A percentile compares a stretch with the other conserved stretches of the same genome.
phyloP scores from a whole-genome alignment of 768 basidiomycete genomes.

The Suillus discolor region DNA sequence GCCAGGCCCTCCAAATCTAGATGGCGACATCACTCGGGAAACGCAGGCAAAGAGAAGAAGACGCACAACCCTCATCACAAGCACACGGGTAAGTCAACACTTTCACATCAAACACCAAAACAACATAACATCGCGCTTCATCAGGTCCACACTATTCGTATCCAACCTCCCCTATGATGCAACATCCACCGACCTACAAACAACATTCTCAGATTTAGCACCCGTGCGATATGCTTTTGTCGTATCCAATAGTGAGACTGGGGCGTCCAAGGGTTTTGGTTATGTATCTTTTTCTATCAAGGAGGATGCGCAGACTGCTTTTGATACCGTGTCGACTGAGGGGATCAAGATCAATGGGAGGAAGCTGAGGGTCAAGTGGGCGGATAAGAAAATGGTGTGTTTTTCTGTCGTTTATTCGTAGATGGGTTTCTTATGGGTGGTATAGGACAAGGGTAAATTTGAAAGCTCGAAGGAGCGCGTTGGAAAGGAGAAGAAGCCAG shows the following conservation, averaged over 20 bases:
- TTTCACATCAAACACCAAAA: background rate
- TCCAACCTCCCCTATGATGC: constrained; percentile 90
- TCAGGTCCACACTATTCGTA: constrained; percentile 86
- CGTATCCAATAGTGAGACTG: constrained; percentile 75
- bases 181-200: constrained; percentile 88
- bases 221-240: constrained; percentile 95
- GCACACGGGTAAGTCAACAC: constrained; percentile 25
- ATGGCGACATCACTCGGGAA: constrained; percentile 27
- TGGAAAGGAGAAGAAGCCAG: constrained; percentile 54
- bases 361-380: constrained; percentile 77
- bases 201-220: constrained; percentile 93
- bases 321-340: constrained; percentile 63
- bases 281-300: constrained; percentile 91
- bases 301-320: constrained; percentile 83
- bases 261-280: constrained; percentile 91
- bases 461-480: constrained; percentile 30
- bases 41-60: constrained; percentile 29
- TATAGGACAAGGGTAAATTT: background rate
- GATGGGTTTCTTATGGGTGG: background rate
- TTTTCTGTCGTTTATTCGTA: background rate
- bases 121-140: constrained; percentile 1
- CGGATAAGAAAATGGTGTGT: constrained; percentile 67
- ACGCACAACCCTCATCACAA: constrained; percentile 11
- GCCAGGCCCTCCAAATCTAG: background rate
- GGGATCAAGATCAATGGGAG: constrained; percentile 70